phyloP scores from a whole-genome alignment of 805 yeast species.

The Candida koratica region DNA sequence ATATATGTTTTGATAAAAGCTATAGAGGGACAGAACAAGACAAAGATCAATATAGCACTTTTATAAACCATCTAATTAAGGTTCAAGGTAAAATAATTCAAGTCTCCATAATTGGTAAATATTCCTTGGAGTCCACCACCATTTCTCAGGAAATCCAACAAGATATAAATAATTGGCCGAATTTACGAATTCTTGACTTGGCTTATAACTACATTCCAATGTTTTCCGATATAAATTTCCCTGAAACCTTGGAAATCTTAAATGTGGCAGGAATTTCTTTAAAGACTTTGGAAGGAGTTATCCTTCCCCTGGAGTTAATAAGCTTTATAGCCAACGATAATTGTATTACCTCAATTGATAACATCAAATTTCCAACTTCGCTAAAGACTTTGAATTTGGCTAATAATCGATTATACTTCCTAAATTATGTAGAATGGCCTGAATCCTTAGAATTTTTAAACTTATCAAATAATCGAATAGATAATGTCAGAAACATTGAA shows the following conservation, averaged over 20 bases:
- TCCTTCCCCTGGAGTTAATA: conserved; percentile 31
- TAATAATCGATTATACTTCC: conserved; percentile 37
- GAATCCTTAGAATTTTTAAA: conserved; percentile 26
- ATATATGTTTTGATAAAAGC: conserved; percentile 31
- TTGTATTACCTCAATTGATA: conserved; percentile 32
- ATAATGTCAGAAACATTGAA: conserved; percentile 32
- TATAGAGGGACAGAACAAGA: conserved; percentile 27
- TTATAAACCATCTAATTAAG: conserved; percentile 21
- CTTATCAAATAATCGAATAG: conserved; percentile 38
- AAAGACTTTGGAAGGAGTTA: conserved; percentile 38
- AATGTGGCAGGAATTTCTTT: conserved; percentile 37
- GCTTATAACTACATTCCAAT: conserved; percentile 34
- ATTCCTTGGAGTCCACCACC: conserved; percentile 13
- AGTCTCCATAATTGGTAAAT: conserved; percentile 36
- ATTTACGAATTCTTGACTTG: conserved; percentile 33
- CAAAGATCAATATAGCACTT: conserved; percentile 21
- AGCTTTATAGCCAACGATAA: conserved; percentile 32
- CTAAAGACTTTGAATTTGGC: conserved; percentile 32
- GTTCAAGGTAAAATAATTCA: conserved; percentile 32
- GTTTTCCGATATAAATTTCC: conserved; percentile 38
- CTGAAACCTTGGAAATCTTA: conserved; percentile 34
- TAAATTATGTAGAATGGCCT: conserved; percentile 40
- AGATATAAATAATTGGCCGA: conserved; percentile 34
- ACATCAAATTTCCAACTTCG: conserved; percentile 30
- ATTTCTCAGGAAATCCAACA: conserved; percentile 36